These are phyloP conservation scores for Takashimella koratensis DNA, from an alignment of 1,284 basidiomycete species.

Conservation along the genomic window DNA sequence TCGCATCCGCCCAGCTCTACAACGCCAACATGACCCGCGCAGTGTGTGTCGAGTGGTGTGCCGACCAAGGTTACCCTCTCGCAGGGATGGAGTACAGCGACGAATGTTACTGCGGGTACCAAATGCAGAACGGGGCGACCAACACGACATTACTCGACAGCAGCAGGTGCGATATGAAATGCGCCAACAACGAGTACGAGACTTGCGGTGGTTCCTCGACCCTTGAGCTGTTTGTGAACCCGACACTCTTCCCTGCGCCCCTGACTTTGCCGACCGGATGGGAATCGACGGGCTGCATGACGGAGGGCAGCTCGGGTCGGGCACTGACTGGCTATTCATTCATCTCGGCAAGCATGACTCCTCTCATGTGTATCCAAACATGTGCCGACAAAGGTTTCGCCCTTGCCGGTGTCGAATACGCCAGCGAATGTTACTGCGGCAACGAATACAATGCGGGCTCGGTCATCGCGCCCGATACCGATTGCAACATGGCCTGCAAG, in stretches of 20 bases:
- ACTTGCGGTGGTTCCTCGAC: constrained; percentile 37
- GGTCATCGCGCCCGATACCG: constrained; percentile 14
- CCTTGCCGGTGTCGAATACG: constrained; percentile 27
- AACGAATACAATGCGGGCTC: constrained; percentile 12
- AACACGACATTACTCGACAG: constrained; percentile 20
- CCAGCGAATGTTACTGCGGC: constrained; percentile 45
- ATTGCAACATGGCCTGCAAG: constrained; percentile 36
- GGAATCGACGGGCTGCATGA: constrained; percentile 27
- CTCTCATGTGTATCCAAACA: constrained; percentile 8
- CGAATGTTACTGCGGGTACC: constrained; percentile 37
- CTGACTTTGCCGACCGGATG: constrained; percentile 23
- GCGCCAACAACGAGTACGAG: constrained; percentile 28
- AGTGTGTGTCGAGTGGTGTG: constrained; percentile 25
- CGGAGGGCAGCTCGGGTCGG: constrained; percentile 24
- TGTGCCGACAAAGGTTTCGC: constrained; percentile 23
- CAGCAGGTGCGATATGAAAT: constrained; percentile 26
- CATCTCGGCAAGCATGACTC: constrained; percentile 12
- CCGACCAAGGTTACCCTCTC: constrained; percentile 21
- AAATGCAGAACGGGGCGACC: constrained; percentile 30
- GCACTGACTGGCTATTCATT: constrained; percentile 17
- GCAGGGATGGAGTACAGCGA: constrained; percentile 34
- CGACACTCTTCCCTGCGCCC: constrained; percentile 23
- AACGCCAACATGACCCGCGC: constrained; percentile 25
- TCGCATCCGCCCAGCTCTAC: constrained; percentile 13
- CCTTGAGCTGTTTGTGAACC: constrained; percentile 55